A percentile compares a stretch with the other conserved stretches of the same genome.
phyloP scores from a whole-genome alignment of 257 asterid genomes.

The Solanum commersonii region DNA sequence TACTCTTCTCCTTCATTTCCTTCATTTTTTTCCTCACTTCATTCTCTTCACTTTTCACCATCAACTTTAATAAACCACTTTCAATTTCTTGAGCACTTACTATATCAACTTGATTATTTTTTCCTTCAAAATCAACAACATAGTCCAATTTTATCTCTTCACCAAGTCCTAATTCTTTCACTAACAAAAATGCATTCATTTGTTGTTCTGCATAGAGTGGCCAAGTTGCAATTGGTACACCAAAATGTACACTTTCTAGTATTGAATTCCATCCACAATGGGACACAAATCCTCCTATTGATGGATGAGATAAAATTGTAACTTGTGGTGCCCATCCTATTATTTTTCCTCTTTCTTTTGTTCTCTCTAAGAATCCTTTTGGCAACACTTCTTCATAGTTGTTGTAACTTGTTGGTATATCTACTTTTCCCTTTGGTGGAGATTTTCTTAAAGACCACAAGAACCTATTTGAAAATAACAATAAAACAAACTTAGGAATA shows the following conservation, averaged over 20 bases:
- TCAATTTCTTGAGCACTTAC: slow-evolving; percentile 7
- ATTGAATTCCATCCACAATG: slow-evolving; percentile 23
- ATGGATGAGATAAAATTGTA: slow-evolving; percentile 6
- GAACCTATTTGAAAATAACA: not conserved
- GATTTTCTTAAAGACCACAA: slow-evolving; percentile 13
- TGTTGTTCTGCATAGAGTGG: slow-evolving; percentile 28
- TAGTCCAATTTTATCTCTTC: slow-evolving; percentile 17
- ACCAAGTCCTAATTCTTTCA: slow-evolving; percentile 16
- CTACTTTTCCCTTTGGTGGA: not conserved
- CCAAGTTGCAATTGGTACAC: slow-evolving; percentile 21
- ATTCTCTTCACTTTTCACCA: slow-evolving; percentile 6
- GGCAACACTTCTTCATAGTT: slow-evolving; percentile 5
- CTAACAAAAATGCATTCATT: slow-evolving; percentile 10
- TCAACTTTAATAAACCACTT: not conserved
- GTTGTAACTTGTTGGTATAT: not conserved
- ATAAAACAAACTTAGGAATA: not conserved
- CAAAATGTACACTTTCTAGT: slow-evolving; percentile 11
- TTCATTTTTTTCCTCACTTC: slow-evolving; percentile 32
- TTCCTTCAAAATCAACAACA: not conserved
- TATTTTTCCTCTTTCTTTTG: slow-evolving; percentile 3
- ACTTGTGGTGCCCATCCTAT: slow-evolving; percentile 21
- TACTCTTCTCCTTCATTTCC: slow-evolving; percentile 20
- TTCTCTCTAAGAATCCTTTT: slow-evolving; percentile 12
- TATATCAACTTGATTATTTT: not conserved
- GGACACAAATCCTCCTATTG: slow-evolving; percentile 11